phyloP scores from a whole-genome alignment of 164 flowering plant genomes.

The Berberis vulgaris region DNA sequence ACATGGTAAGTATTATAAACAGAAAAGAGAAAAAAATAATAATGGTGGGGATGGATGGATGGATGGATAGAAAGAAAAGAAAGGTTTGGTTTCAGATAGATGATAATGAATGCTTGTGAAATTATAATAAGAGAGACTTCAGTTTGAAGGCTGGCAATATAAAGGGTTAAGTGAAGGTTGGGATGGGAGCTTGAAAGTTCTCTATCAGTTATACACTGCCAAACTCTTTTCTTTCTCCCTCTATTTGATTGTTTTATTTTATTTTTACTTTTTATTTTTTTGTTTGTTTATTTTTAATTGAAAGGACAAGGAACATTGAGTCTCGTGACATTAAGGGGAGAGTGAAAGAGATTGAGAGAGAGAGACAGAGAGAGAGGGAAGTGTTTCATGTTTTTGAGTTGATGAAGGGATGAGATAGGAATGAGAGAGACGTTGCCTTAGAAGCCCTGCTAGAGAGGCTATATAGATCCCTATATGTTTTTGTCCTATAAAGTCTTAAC shows the following conservation, averaged over 20 bases:
- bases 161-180: conserved; percentile 46
- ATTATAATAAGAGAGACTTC: conserved; percentile 26
- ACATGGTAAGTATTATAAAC: conserved; percentile 5
- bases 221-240: conserved; percentile 9
- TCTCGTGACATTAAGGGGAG: conserved; percentile 44
- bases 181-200: conserved; percentile 37
- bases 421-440: background rate
- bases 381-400: conserved; percentile 4
- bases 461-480: background rate
- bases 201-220: conserved; percentile 28
- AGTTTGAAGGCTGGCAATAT: conserved; percentile 48
- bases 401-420: background rate
- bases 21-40: conserved; percentile 3
- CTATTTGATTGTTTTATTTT: background rate
- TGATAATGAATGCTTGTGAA: conserved; percentile 26
- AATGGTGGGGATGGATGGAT: background rate
- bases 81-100: conserved; percentile 14
- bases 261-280: too few species aligned
- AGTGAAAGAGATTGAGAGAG: conserved; percentile 16
- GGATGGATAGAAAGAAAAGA: too few species aligned
- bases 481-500: conserved; percentile 9
- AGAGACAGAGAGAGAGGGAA: conserved; percentile 34
- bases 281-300: conserved; percentile 1
- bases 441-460: background rate
- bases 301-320: conserved; percentile 29